Base-by-base conservation (phyloP, 2,329 filamentous ascomycete species). In the Dryadomyces quercus-mongolicae region DNA sequence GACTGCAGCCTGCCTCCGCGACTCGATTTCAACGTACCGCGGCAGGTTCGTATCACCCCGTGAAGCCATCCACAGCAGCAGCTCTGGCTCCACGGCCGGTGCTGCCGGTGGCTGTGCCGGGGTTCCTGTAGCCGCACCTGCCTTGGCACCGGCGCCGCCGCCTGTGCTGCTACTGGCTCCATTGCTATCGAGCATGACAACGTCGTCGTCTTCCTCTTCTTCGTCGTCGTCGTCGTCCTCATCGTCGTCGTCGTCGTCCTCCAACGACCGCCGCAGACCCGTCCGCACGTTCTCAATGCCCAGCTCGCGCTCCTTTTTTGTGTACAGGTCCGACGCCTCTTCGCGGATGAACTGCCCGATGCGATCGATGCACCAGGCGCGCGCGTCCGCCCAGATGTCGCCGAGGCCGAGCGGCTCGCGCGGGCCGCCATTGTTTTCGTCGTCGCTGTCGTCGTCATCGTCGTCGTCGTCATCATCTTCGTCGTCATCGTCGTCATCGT, bases 211-310 rank as follows among this genome's bases (percentile, higher is more conserved):
- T 1, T 70, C 72, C 1, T 71, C 73, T 0, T 73, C 75, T 6
- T 75, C 74, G 1, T 76, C 77, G 0, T 76, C 77, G 0, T 78
- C 78, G 0, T 79, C 78, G 0, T 81, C 81, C 0, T 78, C 74
- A 0, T 83, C 80, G 1, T 83, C 77, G 0, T 74, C 72, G 0
- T 72, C 70, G 1, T 75, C 72, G 21, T 76, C 74, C 50, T 76
- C 74, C 13, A 81, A 62, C 2, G 67, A 73, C 60, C 79, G 75
- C 63, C 68, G 76, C 63, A 93, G 66, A 0, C 88, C 88, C 0
- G 87, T 92, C 42, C 82, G 75, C 48, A 91, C 84, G 61, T 81
- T 84, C 62, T 86, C 78, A 12, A 85, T 67, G 7, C 87, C 88
- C 56, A 66, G 60, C 56, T 78, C 80, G 52, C 78, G 75, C 71